Base-by-base conservation (phyloP, 1,139 yeast species). In the Kurtzmaniella quercitrusa region DNA sequence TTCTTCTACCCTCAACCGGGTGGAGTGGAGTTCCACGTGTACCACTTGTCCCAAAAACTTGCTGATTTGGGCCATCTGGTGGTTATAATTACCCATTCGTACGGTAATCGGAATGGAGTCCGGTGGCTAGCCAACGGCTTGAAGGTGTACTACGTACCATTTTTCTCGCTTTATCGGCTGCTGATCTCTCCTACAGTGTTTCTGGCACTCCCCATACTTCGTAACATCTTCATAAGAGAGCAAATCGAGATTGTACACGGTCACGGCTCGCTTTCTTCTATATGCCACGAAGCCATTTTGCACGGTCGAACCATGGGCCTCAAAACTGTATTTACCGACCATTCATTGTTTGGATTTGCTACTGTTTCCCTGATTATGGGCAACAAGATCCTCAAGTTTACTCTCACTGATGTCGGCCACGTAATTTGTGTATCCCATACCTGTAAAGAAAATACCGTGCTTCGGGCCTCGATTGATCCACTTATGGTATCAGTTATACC, bases 1-100 rank as follows among this genome's bases (percentile, higher is more conserved):
- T 94, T 90, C 72, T 94, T 93, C 79, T 94, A 86, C 64, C 99
- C 99, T 16, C 98, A 94, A 60, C 85, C 97, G 0, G 99, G 99
- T 2, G 99, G 99, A 8, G 94, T 94, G 2, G 99, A 94, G 62
- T 81, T 93, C 49, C 98, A 94, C 59, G 89, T 93, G 19, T 90
- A 88, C 62, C 98, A 93, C 60, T 55, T 73, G 36, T 69, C 82
- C 0, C 95, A 89, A 62, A 82, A 85, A 57, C 77, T 93, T 47
- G 85, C 90, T 16, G 81, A 81, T 27, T 66, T 85, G 41, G 98
- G 98, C 5, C 98, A 94, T 59, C 82, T 90, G 3, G 98, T 94
- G n/a, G 69, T 91, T 3, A 80, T 94, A 34, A 77, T 93, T 34
- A 90, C 98, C 9, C 98, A 93, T 63, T 83, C 90, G 34, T 91